Percentiles rank a stretch among this genome's conserved stretches.
These are phyloP conservation scores for Thymus quinquecostatus DNA, from an alignment of 257 asterid species.

Conservation along the genomic window DNA sequence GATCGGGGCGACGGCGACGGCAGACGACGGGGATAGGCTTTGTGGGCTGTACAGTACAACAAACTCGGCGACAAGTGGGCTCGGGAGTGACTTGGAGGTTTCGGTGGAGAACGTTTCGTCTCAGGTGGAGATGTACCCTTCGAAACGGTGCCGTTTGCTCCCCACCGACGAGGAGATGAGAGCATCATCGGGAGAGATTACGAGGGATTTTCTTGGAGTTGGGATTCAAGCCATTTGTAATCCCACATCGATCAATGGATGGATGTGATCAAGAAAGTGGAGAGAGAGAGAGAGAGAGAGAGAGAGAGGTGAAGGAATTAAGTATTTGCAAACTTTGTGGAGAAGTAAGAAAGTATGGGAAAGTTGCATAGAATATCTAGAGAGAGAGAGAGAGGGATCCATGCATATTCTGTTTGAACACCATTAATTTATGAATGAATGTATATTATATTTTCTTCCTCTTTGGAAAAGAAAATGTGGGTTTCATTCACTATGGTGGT, in stretches of 20 bases:
- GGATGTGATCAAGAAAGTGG: slow-evolving; percentile 68
- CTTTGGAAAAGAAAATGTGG: slow-evolving; percentile 43
- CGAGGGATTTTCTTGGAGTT: slow-evolving; percentile 96
- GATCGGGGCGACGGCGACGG: slow-evolving; percentile 57
- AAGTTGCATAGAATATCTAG: slow-evolving; percentile 38
- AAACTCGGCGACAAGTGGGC: slow-evolving; percentile 40
- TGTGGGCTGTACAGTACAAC: slow-evolving; percentile 51
- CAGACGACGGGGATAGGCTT: slow-evolving; percentile 42
- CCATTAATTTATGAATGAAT: slow-evolving; percentile 36
- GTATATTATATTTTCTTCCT: slow-evolving; percentile 29
- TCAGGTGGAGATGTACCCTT: slow-evolving; percentile 57
- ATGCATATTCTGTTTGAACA: slow-evolving; percentile 71
- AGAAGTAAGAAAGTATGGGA: slow-evolving; percentile 60
- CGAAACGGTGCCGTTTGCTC: slow-evolving; percentile 51
- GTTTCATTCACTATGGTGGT: slow-evolving; percentile 43
- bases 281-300: not conserved
- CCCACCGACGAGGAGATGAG: slow-evolving; percentile 37
- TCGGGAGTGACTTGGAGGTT: slow-evolving; percentile 48
- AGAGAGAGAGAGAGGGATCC: slow-evolving; percentile 43
- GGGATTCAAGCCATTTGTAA: slow-evolving; percentile 78
- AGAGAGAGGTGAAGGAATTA: slow-evolving; percentile 29
- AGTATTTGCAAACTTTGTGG: slow-evolving; percentile 52
- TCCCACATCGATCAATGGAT: slow-evolving; percentile 80
- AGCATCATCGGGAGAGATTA: slow-evolving; percentile 54
- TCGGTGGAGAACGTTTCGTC: slow-evolving; percentile 45